Conservation (phyloP, 768 basidiomycete genomes). For the Mycena galopus region DNA sequence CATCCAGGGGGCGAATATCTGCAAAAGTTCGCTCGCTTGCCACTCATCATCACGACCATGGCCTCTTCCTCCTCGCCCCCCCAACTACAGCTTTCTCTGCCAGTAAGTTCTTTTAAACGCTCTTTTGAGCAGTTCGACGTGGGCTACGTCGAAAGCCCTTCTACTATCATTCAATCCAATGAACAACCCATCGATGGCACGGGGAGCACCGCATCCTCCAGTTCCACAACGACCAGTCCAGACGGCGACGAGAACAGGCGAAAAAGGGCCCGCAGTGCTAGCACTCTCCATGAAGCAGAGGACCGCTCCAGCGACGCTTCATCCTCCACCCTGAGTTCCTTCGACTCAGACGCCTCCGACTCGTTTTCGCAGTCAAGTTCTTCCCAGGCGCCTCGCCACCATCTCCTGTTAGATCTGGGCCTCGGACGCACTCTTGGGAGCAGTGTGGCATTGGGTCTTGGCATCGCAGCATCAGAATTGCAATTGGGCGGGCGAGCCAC, state of each 20-base stretch:
- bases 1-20: too few species aligned
- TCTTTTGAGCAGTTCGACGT: conserved; percentile 72
- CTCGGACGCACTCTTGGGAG: conserved; percentile 28
- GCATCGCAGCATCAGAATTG: conserved; percentile 29
- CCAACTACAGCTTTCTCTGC: conserved; percentile 65
- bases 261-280: conserved; percentile 70
- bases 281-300: conserved; percentile 58
- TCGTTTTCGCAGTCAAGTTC: conserved; percentile 20
- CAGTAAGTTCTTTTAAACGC: conserved; percentile 68
- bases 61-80: conserved; percentile 50
- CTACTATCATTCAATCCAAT: neutral
- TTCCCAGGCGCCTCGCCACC: conserved; percentile 26
- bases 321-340: conserved; percentile 51
- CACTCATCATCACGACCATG: too few species aligned
- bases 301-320: conserved; percentile 51
- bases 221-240: conserved; percentile 12
- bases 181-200: conserved; percentile 24
- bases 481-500: conserved; percentile 16
- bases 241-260: conserved; percentile 63
- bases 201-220: conserved; percentile 21
- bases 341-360: conserved; percentile 21
- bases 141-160: conserved; percentile 62
- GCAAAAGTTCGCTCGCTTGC: too few species aligned
- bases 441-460: conserved; percentile 34
- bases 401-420: conserved; percentile 32